phyloP scores from a whole-genome alignment of 805 yeast genomes.

The Torulaspora maleeae region DNA sequence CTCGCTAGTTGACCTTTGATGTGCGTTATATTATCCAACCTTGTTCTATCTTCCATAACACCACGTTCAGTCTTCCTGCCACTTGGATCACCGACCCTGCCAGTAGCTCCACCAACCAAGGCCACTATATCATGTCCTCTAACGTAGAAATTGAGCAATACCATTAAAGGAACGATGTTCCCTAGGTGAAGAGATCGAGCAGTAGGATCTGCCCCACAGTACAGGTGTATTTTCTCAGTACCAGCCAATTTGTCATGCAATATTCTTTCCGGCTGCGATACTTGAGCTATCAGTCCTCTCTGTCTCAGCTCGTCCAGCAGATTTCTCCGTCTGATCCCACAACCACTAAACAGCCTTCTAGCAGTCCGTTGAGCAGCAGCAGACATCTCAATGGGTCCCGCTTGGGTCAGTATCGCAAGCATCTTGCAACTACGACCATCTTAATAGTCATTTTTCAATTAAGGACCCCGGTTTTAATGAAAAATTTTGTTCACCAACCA shows the following conservation, averaged over 20 bases:
- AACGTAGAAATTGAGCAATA: constrained; percentile 73
- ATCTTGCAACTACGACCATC: neutral
- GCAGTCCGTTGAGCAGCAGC: neutral
- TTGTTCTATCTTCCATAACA: constrained; percentile 47
- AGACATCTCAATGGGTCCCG: constrained; percentile 4
- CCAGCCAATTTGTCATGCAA: constrained; percentile 14
- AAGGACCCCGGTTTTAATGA: constrained; percentile 1
- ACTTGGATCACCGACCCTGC: constrained; percentile 93
- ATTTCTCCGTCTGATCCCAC: constrained; percentile 2
- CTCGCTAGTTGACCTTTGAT: constrained; percentile 58
- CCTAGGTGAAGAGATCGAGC: constrained; percentile 89
- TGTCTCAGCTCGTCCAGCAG: constrained; percentile 18
- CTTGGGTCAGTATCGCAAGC: neutral
- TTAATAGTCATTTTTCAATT: neutral
- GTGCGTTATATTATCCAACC: constrained; percentile 51
- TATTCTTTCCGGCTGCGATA: constrained; percentile 28
- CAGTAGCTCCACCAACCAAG: constrained; percentile 92
- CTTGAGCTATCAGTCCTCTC: constrained; percentile 31
- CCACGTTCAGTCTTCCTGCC: constrained; percentile 78
- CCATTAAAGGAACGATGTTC: constrained; percentile 80
- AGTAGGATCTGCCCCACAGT: constrained; percentile 96
- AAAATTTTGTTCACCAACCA: neutral
- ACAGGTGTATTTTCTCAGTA: constrained; percentile 48
- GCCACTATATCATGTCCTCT: constrained; percentile 84
- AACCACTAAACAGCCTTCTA: constrained; percentile 10